Percentiles rank a stretch among this genome's conserved stretches.
Conservation (phyloP, 768 basidiomycete species). For the Hirschioporus abietinus region DNA sequence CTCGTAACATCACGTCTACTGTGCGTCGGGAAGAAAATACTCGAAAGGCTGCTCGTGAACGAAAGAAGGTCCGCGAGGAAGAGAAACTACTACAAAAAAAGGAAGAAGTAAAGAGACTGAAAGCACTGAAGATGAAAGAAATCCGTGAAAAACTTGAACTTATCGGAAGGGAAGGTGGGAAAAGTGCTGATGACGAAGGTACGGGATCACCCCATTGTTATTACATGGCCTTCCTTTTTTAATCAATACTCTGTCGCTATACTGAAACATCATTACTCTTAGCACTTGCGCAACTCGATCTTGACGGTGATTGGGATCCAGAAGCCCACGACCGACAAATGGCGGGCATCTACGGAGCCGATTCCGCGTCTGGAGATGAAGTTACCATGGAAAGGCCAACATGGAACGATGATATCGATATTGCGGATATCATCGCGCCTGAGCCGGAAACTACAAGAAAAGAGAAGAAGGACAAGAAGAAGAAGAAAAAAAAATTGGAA, state of each 20-base stretch:
- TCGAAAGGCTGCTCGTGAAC: conserved; percentile 80
- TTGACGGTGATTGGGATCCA: conserved; percentile 94
- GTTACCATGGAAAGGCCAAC: conserved; percentile 62
- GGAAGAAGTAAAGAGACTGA: conserved; percentile 79
- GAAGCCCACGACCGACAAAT: conserved; percentile 80
- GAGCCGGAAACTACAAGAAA: conserved; percentile 19
- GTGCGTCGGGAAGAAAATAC: conserved; percentile 71
- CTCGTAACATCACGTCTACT: conserved; percentile 60
- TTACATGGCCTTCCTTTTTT: not conserved
- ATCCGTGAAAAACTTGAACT: conserved; percentile 68
- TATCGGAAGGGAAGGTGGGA: conserved; percentile 68
- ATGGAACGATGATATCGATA: conserved; percentile 90
- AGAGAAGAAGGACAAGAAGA: conserved; percentile 43
- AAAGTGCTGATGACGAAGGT: conserved; percentile 35
- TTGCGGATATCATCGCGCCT: conserved; percentile 52
- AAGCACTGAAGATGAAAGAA: conserved; percentile 81
- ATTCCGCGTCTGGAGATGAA: conserved; percentile 28
- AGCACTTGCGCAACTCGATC: conserved; percentile 68
- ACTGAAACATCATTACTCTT: conserved; percentile 2
- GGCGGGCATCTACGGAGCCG: conserved; percentile 61
- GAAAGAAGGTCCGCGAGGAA: conserved; percentile 72
- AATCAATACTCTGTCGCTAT: not conserved
- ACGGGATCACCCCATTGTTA: not conserved
- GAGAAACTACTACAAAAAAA: conserved; percentile 66
- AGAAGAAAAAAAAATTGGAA: conserved; percentile 52